A percentile compares a stretch with the other conserved stretches of the same genome.
Conservation (phyloP, 495 filamentous ascomycete genomes). For the Podospora pseudoanserina region DNA sequence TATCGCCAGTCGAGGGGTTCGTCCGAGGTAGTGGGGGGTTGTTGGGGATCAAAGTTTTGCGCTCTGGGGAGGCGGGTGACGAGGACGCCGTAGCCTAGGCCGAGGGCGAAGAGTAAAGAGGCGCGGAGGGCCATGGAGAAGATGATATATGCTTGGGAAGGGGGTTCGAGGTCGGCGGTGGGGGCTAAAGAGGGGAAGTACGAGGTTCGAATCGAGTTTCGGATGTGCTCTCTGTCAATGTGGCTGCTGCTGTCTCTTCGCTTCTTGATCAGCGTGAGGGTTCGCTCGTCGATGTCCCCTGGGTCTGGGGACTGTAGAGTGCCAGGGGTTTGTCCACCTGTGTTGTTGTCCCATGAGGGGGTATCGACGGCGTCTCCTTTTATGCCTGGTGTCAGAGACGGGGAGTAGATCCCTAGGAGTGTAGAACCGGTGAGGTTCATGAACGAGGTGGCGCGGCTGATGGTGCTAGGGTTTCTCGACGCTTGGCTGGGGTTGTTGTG, state of each 20-base stretch:
- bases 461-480: constrained; percentile 13
- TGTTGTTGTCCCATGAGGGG: constrained; percentile 56
- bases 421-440: constrained; percentile 88
- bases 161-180: not conserved
- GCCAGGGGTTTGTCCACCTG: constrained; percentile 1
- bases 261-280: constrained; percentile 16
- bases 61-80: constrained; percentile 63
- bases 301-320: constrained; percentile 7
- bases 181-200: constrained; percentile 3
- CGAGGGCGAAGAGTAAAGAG: constrained; percentile 71
- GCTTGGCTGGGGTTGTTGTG: constrained; percentile 18
- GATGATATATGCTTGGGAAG: constrained; percentile 5
- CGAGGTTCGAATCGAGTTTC: not conserved
- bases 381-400: constrained; percentile 26
- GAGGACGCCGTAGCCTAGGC: constrained; percentile 78
- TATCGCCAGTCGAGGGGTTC: constrained; percentile 52
- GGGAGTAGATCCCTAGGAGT: constrained; percentile 84
- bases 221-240: not conserved
- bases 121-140: constrained; percentile 50
- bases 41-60: constrained; percentile 11
- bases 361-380: constrained; percentile 29
- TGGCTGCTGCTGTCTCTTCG: constrained; percentile 29
- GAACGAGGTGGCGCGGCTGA: constrained; percentile 67
- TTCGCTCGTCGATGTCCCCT: constrained; percentile 16
- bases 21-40: not conserved